A percentile compares a stretch with the other conserved stretches of the same genome.
These are phyloP conservation scores for Backusella liffmaniae DNA, from an alignment of 192 early-diverging fungal species.

Conservation along the genomic window DNA sequence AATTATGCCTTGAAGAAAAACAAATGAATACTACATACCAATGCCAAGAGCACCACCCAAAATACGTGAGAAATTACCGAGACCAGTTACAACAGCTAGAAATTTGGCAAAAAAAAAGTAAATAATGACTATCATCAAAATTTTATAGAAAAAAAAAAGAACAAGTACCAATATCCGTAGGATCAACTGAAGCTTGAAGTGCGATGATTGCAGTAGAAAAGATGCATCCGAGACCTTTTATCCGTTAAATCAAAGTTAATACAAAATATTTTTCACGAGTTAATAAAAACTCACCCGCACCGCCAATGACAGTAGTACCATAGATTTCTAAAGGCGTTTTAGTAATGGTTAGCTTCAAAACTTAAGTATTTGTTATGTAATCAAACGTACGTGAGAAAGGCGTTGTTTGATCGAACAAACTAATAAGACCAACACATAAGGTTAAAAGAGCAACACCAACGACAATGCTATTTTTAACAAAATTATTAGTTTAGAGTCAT, in stretches of 20 bases:
- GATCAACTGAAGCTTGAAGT: conserved; percentile 31
- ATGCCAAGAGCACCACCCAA: conserved; percentile 37
- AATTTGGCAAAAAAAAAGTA: neutral
- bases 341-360: neutral
- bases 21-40: conserved; percentile 8
- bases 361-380: neutral
- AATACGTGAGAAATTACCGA: conserved; percentile 36
- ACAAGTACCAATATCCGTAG: conserved; percentile 32
- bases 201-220: conserved; percentile 37
- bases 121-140: neutral
- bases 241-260: neutral
- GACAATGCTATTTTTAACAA: conserved; percentile 28
- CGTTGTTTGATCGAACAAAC: conserved; percentile 48
- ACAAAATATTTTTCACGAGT: neutral
- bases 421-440: conserved; percentile 63
- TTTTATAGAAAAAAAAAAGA: neutral
- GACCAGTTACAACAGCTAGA: conserved; percentile 33
- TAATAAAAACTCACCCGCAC: neutral
- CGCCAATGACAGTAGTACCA: conserved; percentile 29
- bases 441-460: conserved; percentile 61
- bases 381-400: conserved; percentile 15
- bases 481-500: neutral
- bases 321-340: conserved; percentile 16
- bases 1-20: neutral
- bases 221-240: conserved; percentile 28